Percentiles rank a stretch among this genome's conserved stretches.
Conservation (phyloP, 83 land plant genomes). For the Thuja plicata region DNA sequence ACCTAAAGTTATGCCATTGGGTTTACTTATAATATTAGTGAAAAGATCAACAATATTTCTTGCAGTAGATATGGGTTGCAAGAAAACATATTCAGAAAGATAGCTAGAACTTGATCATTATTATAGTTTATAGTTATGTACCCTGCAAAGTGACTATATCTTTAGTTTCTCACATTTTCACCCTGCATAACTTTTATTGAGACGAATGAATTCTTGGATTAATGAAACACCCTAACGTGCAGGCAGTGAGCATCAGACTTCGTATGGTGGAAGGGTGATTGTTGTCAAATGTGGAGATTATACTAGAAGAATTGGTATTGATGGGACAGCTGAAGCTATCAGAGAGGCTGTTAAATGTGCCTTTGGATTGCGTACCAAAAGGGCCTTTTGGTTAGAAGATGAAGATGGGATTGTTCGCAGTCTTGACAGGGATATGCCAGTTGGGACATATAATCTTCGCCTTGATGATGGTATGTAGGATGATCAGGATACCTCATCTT, state of each 20-base stretch:
- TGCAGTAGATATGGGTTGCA: neutral
- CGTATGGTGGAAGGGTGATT: conserved; percentile 83
- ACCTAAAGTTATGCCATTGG: neutral
- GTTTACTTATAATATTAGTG: neutral
- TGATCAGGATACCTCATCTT: neutral
- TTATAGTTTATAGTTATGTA: neutral
- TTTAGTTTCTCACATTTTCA: neutral
- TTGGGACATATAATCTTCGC: conserved; percentile 77
- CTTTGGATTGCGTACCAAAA: conserved; percentile 85
- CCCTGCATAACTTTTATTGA: neutral
- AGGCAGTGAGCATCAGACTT: conserved; percentile 62
- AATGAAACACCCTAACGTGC: conserved; percentile 3
- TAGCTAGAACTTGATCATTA: neutral
- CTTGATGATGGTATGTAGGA: conserved; percentile 78
- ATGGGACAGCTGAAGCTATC: conserved; percentile 91
- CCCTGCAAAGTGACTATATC: neutral
- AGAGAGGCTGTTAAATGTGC: conserved; percentile 88
- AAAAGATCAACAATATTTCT: neutral
- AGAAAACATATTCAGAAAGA: neutral
- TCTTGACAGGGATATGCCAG: conserved; percentile 93
- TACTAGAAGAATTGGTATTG: conserved; percentile 82
- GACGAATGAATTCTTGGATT: neutral
- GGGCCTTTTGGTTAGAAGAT: conserved; percentile 99
- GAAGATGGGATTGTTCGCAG: conserved; percentile 85
- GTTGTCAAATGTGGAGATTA: conserved; percentile 75